phyloP scores from a whole-genome alignment of 768 basidiomycete species.

The Coprinopsis marcescibilis region DNA sequence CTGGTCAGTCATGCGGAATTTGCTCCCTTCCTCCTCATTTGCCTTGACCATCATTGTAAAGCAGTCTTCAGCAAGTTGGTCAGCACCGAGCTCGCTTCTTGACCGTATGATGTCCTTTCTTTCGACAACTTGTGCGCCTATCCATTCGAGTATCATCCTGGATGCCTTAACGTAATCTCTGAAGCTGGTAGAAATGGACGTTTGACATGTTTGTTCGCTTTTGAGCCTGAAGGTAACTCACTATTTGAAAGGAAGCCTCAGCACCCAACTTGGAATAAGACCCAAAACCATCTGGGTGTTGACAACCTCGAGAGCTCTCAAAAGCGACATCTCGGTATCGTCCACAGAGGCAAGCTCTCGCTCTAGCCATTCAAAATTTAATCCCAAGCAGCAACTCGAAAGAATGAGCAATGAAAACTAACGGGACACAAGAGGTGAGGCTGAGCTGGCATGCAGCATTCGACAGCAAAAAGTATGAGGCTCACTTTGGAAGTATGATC shows the following conservation, averaged over 20 bases:
- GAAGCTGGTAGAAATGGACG: background rate
- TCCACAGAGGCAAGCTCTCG: slow-evolving; percentile 33
- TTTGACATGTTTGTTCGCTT: slow-evolving; percentile 28
- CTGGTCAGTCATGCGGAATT: slow-evolving; percentile 32
- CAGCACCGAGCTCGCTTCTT: background rate
- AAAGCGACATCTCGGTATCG: slow-evolving; percentile 33
- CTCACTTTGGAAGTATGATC: slow-evolving; percentile 30
- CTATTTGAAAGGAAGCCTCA: slow-evolving; percentile 30
- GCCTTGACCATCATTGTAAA: slow-evolving; percentile 42
- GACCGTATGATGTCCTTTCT: slow-evolving; percentile 27
- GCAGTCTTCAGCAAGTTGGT: slow-evolving; percentile 18
- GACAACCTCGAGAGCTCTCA: slow-evolving; percentile 31
- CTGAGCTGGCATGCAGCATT: background rate
- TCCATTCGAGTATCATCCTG: background rate
- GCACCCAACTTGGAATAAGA: slow-evolving; percentile 33
- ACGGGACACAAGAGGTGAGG: no score
- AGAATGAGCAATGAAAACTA: slow-evolving; percentile 40
- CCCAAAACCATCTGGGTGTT: slow-evolving; percentile 22
- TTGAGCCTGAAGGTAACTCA: slow-evolving; percentile 27
- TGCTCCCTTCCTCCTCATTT: slow-evolving; percentile 37
- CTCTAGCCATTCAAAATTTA: slow-evolving; percentile 34
- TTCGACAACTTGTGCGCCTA: slow-evolving; percentile 23
- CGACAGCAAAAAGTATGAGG: background rate
- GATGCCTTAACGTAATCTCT: background rate
- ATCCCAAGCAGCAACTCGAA: slow-evolving; percentile 42